Base-by-base conservation (phyloP, 306 rosid genomes). In the Macrotyloma uniflorum region DNA sequence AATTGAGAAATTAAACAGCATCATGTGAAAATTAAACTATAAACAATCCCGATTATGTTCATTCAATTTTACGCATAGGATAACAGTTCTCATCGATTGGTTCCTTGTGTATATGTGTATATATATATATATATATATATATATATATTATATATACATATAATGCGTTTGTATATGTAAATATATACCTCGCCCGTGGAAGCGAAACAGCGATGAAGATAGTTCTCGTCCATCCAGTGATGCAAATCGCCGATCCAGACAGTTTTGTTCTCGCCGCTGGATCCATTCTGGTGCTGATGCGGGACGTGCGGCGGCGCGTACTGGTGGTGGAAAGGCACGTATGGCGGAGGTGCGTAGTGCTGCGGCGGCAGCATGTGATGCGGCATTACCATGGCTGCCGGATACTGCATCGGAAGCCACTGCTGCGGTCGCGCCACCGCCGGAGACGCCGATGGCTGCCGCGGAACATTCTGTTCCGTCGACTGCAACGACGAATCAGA, bases 351-450 rank as follows among this genome's bases (percentile, higher is more conserved):
- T 67, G 83, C 86, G 78, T 89, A 91, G 84, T 87, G 98, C 78
- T 88, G 98, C 38, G 90, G 95, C 38, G 97, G 91, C 79, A 94
- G 76, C 95, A 94, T 89, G 74, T 87, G 98, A 61, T 89, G 98
- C 87, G 79, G 97, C 98, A 96, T 91, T 90, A 96, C 97, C 99
- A 96, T 86, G 11, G 98, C 93, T 70, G 97, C 83, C 66, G 93
- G 99, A 59, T 91, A 96, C 89, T 89, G 98, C 91, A 95, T 84
- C 85, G 97, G 88, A 82, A 92, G 66, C 98, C 97, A 91, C 80
- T 63, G 90, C 68, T 80, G 97, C 22, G 84, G 90, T 50, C 69
- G 81, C 40, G 85, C 86, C 18, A 82, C 85, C 63, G 70, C 82
- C 2, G 47, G 74, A 1, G 62, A 45, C 66, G 79, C 15, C 35